Base-by-base conservation (phyloP, 225 moss, liverwort and hornwort genomes). In the Ulota crispa region DNA sequence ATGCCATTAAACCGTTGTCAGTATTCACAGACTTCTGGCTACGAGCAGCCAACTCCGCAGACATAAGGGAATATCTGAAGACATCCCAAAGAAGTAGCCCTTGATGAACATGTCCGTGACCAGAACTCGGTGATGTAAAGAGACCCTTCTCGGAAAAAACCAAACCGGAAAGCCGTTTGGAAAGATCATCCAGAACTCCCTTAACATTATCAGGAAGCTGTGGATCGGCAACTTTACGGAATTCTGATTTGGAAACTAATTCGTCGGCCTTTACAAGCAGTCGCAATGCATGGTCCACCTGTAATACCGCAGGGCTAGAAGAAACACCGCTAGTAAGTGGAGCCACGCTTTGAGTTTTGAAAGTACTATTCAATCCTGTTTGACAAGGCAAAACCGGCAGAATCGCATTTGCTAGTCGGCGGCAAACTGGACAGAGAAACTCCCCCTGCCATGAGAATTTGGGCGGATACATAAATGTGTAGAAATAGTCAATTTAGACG, bases 401-500 rank as follows among this genome's bases (percentile, higher is more conserved):
- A 71, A 94, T 87, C 26, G 93, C 94, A 83, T 96, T 96, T 64
- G 94, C 93, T 76, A 96, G 92, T 73, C 96, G 93, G 72, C 96
- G 93, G 85, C 96, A 96, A 87, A 91, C 94, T 36, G 96, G 96
- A 83, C 96, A 96, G 19, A 96, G 88, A 86, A 94, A 96, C 88
- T 96, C 96, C 72, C 96, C 96, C 96, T 96, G 91, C 28, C 79
- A 85, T 67, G 37, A 79, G 54, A 61, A 70, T 16, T 73, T 75
- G 13, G 70, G 39, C 73, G 12, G 64, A 63, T 50, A 80, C 41
- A 31, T 9, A 72, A 63, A 67, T 72, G 53, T 15, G 52, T 32
- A 39, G 21, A n/a, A 73, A 70, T 31, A 78, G 62, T 54, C 81
- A 62, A 41, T 26, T 80, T 30, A 37, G 9, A 79, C 36, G 62